phyloP scores from a whole-genome alignment of 805 yeast species.

The Brettanomyces nanus region DNA sequence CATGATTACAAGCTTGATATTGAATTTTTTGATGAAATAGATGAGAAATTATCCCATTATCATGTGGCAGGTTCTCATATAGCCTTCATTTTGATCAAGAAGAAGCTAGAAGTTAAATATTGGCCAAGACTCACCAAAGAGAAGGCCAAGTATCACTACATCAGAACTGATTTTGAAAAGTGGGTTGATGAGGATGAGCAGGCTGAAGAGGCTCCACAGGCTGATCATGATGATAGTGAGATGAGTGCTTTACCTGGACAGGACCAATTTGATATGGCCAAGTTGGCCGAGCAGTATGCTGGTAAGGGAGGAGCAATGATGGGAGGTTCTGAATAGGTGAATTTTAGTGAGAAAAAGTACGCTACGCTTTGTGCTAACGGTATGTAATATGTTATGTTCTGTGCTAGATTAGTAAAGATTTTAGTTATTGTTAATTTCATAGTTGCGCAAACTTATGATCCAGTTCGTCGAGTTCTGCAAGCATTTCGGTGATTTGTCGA shows the following conservation, averaged over 20 bases:
- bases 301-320: conserved; percentile 47
- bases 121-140: conserved; percentile 96
- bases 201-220: conserved; percentile 43
- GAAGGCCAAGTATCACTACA: conserved; percentile 66
- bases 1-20: conserved; percentile 56
- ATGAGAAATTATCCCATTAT: conserved; percentile 52
- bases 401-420: too few relatives aligned
- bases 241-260: too few relatives aligned
- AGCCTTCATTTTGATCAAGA: conserved; percentile 62
- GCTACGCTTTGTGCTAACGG: not conserved
- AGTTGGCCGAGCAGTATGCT: conserved; percentile 25
- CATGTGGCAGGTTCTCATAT: conserved; percentile 57
- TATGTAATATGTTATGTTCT: not conserved
- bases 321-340: conserved; percentile 22
- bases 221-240: conserved; percentile 20
- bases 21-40: conserved; percentile 72
- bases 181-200: conserved; percentile 99
- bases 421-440: not conserved
- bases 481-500: conserved; percentile 11
- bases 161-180: conserved; percentile 91
- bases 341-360: conserved; percentile 8
- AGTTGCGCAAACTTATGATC: conserved; percentile 13
- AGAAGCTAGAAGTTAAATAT: conserved; percentile 58
- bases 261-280: conserved; percentile 25
- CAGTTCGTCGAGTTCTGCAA: conserved; percentile 17